A percentile compares a stretch with the other conserved stretches of the same genome.
Evolutionary conservation across 2,329 filamentous ascomycete species (phyloP).

Genomic region (Colletotrichum scovillei): DNA sequence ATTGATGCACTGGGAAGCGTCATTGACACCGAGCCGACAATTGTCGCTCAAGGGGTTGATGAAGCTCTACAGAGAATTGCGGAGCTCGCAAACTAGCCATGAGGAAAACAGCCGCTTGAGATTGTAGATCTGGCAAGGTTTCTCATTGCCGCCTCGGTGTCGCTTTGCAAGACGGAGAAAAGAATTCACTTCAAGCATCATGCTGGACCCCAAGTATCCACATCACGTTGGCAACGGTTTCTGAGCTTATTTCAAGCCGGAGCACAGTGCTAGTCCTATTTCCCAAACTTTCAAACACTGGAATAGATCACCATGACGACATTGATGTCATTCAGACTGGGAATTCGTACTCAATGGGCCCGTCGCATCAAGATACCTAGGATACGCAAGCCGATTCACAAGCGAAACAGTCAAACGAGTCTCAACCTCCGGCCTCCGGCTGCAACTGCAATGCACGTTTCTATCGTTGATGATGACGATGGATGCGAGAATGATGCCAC

Average conservation of each 20-base stretch:
- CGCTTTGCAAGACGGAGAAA: background rate
- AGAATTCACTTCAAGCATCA: background rate
- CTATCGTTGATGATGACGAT: background rate
- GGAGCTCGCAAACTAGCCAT: background rate
- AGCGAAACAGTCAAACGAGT: background rate
- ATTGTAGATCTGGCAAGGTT: background rate
- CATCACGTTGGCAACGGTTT: background rate
- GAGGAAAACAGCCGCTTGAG: background rate
- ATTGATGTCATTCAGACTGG: background rate
- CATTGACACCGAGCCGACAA: slow-evolving; percentile 58
- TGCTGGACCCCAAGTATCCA: background rate
- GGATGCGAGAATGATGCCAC: background rate
- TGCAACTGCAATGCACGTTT: background rate
- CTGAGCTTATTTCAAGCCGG: background rate
- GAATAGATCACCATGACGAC: background rate
- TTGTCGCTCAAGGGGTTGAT: slow-evolving; percentile 66
- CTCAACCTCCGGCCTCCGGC: background rate
- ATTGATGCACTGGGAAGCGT: slow-evolving; percentile 68
- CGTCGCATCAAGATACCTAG: background rate
- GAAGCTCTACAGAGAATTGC: slow-evolving; percentile 60
- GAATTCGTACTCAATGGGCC: background rate
- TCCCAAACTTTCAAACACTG: background rate
- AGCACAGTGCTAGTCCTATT: background rate
- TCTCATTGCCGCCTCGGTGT: background rate
- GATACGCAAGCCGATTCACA: background rate